Percentiles rank a stretch among this genome's conserved stretches.
These are phyloP conservation scores for Phytophthora syringae DNA, from an alignment of 352 stramenopile genomes.

Conservation along the genomic window DNA sequence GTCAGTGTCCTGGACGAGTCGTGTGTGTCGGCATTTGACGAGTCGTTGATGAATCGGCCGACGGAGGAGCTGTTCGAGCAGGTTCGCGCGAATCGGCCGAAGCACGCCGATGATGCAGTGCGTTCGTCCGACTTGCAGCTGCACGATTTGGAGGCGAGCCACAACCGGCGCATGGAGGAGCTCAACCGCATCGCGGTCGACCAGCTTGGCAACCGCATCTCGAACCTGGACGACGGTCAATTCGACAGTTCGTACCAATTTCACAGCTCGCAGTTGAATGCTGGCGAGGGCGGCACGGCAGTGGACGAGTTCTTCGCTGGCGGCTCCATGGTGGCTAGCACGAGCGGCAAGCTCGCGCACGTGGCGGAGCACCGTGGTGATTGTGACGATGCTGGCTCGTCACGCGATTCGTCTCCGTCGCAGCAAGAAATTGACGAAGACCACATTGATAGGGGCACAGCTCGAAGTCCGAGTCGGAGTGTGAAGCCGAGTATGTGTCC, in stretches of 20 bases:
- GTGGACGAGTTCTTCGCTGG: constrained; percentile 39
- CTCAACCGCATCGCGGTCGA: constrained; percentile 60
- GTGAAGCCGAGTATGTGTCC: not conserved
- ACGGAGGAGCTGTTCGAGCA: constrained; percentile 56
- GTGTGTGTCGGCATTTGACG: constrained; percentile 40
- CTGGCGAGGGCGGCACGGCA: constrained; percentile 22
- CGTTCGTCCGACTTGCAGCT: constrained; percentile 44
- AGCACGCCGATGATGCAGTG: constrained; percentile 5
- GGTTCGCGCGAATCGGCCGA: constrained; percentile 43
- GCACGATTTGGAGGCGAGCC: constrained; percentile 51
- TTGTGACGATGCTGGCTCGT: constrained; percentile 20
- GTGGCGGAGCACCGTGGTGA: constrained; percentile 24
- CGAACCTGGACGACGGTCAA: constrained; percentile 37
- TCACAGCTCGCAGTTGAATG: constrained; percentile 30
- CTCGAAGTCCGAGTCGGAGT: not conserved
- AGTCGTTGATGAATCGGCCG: constrained; percentile 55
- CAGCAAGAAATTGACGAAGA: constrained; percentile 24
- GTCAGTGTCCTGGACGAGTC: constrained; percentile 27
- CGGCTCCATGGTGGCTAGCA: constrained; percentile 5
- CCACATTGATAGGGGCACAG: no score
- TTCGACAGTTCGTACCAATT: constrained; percentile 26
- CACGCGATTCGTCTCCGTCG: constrained; percentile 16
- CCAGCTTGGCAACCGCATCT: constrained; percentile 53
- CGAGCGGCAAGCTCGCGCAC: constrained; percentile 21
- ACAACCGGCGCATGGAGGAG: constrained; percentile 62